Evolutionary conservation across 345 rosid species (phyloP).

Genomic region (Eucalyptus globulus): DNA sequence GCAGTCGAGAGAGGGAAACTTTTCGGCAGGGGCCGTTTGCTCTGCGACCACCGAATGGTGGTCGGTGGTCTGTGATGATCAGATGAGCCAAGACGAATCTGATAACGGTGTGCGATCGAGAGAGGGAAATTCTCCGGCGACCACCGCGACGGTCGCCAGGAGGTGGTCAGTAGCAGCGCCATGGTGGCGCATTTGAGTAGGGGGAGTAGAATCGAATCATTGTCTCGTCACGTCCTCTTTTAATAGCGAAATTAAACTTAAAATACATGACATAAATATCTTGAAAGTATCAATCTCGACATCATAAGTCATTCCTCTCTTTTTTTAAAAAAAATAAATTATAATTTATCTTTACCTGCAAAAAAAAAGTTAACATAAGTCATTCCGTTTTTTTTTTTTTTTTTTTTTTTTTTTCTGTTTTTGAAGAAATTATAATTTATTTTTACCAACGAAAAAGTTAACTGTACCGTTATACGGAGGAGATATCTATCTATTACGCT

Average conservation of each 20-base stretch:
- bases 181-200: neutral
- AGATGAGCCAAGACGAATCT: neutral
- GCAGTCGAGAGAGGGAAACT: neutral
- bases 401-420: too few relatives aligned
- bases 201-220: neutral
- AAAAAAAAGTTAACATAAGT: too few relatives aligned
- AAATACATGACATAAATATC: neutral
- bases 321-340: too few relatives aligned
- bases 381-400: too few relatives aligned
- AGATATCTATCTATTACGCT: neutral
- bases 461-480: neutral
- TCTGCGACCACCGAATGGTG: neutral
- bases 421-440: too few relatives aligned
- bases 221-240: neutral
- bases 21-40: neutral
- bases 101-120: neutral
- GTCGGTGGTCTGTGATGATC: neutral
- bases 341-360: too few relatives aligned
- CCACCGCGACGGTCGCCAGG: neutral
- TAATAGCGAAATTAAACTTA: neutral
- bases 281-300: rapidly evolving
- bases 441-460: neutral
- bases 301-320: neutral
- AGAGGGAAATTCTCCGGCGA: neutral
- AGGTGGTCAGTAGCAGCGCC: neutral